These are phyloP conservation scores for Sindora glabra DNA, from an alignment of 306 rosid species.

Conservation along the genomic window DNA sequence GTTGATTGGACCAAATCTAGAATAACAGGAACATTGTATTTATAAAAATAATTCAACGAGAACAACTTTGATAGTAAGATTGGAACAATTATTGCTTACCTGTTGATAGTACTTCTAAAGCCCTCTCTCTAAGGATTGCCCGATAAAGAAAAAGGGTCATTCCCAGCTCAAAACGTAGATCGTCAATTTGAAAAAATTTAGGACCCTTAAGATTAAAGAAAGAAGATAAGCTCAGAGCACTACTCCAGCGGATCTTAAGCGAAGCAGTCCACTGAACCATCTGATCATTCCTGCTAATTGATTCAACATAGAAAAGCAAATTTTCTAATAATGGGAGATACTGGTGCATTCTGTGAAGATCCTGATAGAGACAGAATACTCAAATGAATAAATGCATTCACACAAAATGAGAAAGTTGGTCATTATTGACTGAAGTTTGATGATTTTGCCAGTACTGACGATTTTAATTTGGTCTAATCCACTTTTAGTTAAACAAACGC, in stretches of 20 bases:
- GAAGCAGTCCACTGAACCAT: slow-evolving; percentile 34
- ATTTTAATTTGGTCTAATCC: background rate
- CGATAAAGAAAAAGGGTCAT: slow-evolving; percentile 66
- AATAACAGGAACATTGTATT: slow-evolving; percentile 10
- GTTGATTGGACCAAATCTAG: slow-evolving; percentile 59
- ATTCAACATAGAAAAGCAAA: slow-evolving; percentile 31
- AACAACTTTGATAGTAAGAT: background rate
- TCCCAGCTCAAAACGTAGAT: slow-evolving; percentile 53
- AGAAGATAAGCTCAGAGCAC: slow-evolving; percentile 46
- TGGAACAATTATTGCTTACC: slow-evolving; percentile 41
- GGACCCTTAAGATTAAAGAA: slow-evolving; percentile 46
- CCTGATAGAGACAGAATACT: slow-evolving; percentile 35
- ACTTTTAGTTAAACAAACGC: background rate
- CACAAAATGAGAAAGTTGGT: background rate
- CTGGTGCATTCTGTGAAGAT: slow-evolving; percentile 49
- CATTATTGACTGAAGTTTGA: background rate
- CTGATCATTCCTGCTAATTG: slow-evolving; percentile 7
- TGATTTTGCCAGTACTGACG: background rate
- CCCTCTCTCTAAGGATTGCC: slow-evolving; percentile 59
- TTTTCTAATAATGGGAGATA: slow-evolving; percentile 71
- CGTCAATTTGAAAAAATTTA: slow-evolving; percentile 44
- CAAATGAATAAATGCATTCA: background rate
- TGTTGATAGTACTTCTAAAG: slow-evolving; percentile 50
- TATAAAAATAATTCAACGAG: background rate
- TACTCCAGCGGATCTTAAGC: slow-evolving; percentile 61